Evolutionary conservation across 805 yeast genomes (phyloP).

Genomic region (Yamadazyma nakazawae): DNA sequence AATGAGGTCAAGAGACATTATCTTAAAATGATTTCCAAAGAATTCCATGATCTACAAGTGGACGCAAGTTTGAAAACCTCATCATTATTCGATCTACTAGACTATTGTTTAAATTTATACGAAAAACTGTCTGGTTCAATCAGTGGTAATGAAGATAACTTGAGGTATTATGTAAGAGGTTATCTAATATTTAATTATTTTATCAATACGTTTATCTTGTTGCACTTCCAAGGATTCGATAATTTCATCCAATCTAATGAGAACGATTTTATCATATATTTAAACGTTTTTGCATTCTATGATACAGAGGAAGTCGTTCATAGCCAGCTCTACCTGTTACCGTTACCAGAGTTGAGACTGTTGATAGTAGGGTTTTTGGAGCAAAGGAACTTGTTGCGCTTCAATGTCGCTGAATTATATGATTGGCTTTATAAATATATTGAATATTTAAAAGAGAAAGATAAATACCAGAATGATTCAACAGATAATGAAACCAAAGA

Average conservation of each 20-base stretch:
- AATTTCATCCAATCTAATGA: slow-evolving; percentile 34
- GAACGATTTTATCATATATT: slow-evolving; percentile 39
- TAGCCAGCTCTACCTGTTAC: slow-evolving; percentile 19
- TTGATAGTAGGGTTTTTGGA: slow-evolving; percentile 28
- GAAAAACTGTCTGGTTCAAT: slow-evolving; percentile 24
- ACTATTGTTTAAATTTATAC: slow-evolving; percentile 36
- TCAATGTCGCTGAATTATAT: slow-evolving; percentile 34
- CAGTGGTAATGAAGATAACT: slow-evolving; percentile 16
- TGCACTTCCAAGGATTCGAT: slow-evolving; percentile 42
- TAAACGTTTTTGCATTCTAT: slow-evolving; percentile 41
- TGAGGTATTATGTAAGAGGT: slow-evolving; percentile 31
- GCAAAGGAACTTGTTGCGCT: slow-evolving; percentile 27
- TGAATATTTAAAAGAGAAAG: slow-evolving; percentile 32
- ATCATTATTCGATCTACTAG: slow-evolving; percentile 41
- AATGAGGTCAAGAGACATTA: slow-evolving; percentile 20
- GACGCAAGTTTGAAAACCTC: slow-evolving; percentile 26
- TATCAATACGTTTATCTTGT: slow-evolving; percentile 40
- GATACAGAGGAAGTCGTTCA: slow-evolving; percentile 25
- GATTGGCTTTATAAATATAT: slow-evolving; percentile 40
- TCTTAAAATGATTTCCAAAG: slow-evolving; percentile 26
- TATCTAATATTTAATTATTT: slow-evolving; percentile 41
- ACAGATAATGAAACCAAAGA: neutral
- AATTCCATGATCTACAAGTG: slow-evolving; percentile 36
- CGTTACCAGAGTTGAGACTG: slow-evolving; percentile 19
- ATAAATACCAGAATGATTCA: slow-evolving; percentile 10